Conservation (phyloP, 495 filamentous ascomycete genomes). For the Venustampulla echinocandica region DNA sequence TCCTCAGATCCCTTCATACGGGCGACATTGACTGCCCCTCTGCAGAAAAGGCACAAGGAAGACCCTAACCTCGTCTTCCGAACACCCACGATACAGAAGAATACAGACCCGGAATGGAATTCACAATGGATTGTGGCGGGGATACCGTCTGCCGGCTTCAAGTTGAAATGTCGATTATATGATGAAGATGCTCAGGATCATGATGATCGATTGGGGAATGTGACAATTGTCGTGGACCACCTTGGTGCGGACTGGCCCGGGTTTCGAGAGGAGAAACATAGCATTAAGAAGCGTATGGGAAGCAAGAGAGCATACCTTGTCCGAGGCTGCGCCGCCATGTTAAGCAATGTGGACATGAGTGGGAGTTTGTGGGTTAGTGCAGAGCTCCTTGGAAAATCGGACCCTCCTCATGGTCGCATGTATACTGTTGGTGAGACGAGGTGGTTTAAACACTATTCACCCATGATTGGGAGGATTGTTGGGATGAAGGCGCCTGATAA, state of each 20-base stretch:
- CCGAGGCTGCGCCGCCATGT: constrained; percentile 51
- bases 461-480: constrained; percentile 74
- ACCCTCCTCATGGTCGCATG: constrained; percentile 62
- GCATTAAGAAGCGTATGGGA: constrained; percentile 72
- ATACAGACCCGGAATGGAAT: constrained; percentile 71
- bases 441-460: constrained; percentile 80
- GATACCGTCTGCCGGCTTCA: constrained; percentile 68
- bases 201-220: constrained; percentile 81
- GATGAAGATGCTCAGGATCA: constrained; percentile 85
- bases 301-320: constrained; percentile 78
- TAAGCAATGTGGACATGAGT: constrained; percentile 43
- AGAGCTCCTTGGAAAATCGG: constrained; percentile 65
- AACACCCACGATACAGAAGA: constrained; percentile 63
- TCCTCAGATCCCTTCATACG: constrained; percentile 79
- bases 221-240: constrained; percentile 50
- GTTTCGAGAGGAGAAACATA: constrained; percentile 53
- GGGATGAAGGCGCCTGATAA: constrained; percentile 60
- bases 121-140: constrained; percentile 82
- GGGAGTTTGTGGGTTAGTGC: constrained; percentile 56
- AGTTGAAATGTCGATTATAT: constrained; percentile 69
- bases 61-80: constrained; percentile 63
- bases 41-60: constrained; percentile 70
- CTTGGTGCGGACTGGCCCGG: constrained; percentile 60
- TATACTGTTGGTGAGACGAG: constrained; percentile 69
- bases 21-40: constrained; percentile 53